These are phyloP conservation scores for Plasmopara muralis DNA, from an alignment of 352 stramenopile species.

Conservation along the genomic window DNA sequence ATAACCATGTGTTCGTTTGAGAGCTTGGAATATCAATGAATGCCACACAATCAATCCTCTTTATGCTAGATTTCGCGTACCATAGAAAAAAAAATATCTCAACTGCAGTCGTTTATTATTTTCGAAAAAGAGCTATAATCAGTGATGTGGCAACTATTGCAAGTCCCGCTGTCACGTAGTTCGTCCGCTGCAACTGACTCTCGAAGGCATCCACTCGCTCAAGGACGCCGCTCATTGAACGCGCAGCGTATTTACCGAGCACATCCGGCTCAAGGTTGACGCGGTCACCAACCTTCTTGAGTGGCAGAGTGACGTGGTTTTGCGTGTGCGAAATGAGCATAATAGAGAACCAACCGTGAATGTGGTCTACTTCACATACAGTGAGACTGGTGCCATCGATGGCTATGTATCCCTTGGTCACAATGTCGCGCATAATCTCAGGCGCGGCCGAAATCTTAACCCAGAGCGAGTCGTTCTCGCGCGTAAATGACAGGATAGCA, in stretches of 20 bases:
- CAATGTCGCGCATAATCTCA: constrained; percentile 90
- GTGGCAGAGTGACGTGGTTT: constrained; percentile 93
- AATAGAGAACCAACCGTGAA: constrained; percentile 93
- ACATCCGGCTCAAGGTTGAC: constrained; percentile 93
- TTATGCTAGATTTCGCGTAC: neutral
- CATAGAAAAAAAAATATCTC: constrained; percentile 1
- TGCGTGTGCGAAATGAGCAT: constrained; percentile 99
- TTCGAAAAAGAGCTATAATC: constrained; percentile 26
- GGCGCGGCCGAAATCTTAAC: constrained; percentile 84
- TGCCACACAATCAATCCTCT: neutral
- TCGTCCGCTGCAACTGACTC: constrained; percentile 33
- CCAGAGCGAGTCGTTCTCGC: constrained; percentile 94
- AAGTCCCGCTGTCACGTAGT: constrained; percentile 22
- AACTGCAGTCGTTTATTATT: constrained; percentile 10
- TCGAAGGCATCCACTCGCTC: constrained; percentile 59
- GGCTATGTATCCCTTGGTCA: constrained; percentile 93
- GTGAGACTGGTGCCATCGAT: constrained; percentile 98
- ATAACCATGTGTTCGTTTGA: constrained; percentile 11
- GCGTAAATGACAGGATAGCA: constrained; percentile 82
- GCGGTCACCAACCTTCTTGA: constrained; percentile 81
- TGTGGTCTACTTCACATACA: constrained; percentile 87
- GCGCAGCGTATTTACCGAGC: constrained; percentile 88
- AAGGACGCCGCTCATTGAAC: constrained; percentile 56
- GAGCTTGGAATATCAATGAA: too few relatives aligned
- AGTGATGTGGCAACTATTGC: constrained; percentile 27